Conservation (phyloP, 257 asterid genomes). For the Eucommia ulmoides region DNA sequence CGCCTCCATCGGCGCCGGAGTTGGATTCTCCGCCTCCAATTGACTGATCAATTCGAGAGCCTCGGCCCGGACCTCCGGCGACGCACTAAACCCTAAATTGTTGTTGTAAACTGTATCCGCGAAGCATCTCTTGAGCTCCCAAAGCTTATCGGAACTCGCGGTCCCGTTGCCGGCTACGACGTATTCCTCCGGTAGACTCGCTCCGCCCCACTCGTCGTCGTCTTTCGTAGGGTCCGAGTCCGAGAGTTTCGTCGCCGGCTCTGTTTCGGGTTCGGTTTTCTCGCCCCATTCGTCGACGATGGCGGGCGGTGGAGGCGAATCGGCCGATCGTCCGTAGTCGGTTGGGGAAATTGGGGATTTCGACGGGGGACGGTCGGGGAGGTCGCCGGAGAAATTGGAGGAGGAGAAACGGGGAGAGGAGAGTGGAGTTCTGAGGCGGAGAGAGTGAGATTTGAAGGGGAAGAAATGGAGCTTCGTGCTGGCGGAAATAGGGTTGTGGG, state of each 20-base stretch:
- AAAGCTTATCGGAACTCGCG: slow-evolving; percentile 32
- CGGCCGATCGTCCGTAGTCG: slow-evolving; percentile 8
- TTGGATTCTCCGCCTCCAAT: slow-evolving; percentile 84
- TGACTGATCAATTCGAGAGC: slow-evolving; percentile 68
- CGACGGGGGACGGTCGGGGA: slow-evolving; percentile 18
- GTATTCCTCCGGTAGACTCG: slow-evolving; percentile 5
- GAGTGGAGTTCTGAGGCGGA: slow-evolving; percentile 9
- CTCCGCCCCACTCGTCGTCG: slow-evolving; percentile 71
- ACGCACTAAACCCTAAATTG: slow-evolving; percentile 68
- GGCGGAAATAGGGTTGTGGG: background rate
- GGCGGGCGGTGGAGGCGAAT: slow-evolving; percentile 13
- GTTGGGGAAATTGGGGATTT: slow-evolving; percentile 12
- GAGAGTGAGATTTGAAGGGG: background rate
- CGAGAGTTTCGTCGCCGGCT: slow-evolving; percentile 30
- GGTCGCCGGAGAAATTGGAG: slow-evolving; percentile 15
- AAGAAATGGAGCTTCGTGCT: background rate
- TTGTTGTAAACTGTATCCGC: slow-evolving; percentile 75
- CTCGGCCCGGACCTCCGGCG: slow-evolving; percentile 78
- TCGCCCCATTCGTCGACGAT: slow-evolving; percentile 81
- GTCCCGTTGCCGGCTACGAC: slow-evolving; percentile 13
- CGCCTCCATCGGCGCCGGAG: slow-evolving; percentile 59
- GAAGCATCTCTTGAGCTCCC: slow-evolving; percentile 58
- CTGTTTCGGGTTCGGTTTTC: slow-evolving; percentile 48
- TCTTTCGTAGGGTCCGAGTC: slow-evolving; percentile 50
- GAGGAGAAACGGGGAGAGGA: slow-evolving; percentile 17